A percentile compares a stretch with the other conserved stretches of the same genome.
Evolutionary conservation across 352 stramenopile species (phyloP).

Genomic region (Globisporangium mamillatum): DNA sequence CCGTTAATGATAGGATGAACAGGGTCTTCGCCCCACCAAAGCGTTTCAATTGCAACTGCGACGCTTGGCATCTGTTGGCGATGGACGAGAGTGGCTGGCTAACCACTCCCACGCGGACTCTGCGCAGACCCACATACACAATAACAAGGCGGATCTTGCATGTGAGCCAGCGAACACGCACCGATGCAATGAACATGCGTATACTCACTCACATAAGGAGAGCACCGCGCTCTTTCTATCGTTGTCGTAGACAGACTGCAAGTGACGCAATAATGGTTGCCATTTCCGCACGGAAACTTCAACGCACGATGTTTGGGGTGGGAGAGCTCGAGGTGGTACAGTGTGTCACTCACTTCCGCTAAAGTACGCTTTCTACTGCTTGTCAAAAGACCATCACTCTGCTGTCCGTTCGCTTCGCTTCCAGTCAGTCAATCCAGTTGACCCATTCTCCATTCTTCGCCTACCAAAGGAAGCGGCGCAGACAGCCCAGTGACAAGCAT

Average conservation of each 20-base stretch:
- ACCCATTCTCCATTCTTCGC: conserved; percentile 5
- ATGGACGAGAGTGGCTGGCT: not conserved
- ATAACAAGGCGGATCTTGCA: not conserved
- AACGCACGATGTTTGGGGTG: not conserved
- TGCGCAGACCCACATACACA: not conserved
- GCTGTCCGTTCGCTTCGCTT: conserved; percentile 8
- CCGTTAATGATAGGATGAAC: not conserved
- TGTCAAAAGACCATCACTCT: conserved; percentile 9
- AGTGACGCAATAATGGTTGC: not conserved
- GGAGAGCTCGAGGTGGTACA: not conserved
- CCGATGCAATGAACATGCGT: not conserved
- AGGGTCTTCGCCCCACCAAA: not conserved
- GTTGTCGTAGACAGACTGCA: not conserved
- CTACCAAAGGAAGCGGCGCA: not conserved
- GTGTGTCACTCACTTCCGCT: not conserved
- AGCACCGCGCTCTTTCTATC: not conserved
- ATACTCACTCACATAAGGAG: not conserved
- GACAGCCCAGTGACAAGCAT: not conserved
- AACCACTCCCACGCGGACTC: not conserved
- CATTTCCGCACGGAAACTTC: conserved; percentile 5
- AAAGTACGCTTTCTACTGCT: conserved; percentile 8
- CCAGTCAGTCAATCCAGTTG: conserved; percentile 10
- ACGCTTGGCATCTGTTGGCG: not conserved
- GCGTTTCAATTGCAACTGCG: conserved; percentile 5
- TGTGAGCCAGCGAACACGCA: not conserved